These are phyloP conservation scores for Didymella pinodella DNA, from an alignment of 2,329 filamentous ascomycete genomes.

Conservation along the genomic window DNA sequence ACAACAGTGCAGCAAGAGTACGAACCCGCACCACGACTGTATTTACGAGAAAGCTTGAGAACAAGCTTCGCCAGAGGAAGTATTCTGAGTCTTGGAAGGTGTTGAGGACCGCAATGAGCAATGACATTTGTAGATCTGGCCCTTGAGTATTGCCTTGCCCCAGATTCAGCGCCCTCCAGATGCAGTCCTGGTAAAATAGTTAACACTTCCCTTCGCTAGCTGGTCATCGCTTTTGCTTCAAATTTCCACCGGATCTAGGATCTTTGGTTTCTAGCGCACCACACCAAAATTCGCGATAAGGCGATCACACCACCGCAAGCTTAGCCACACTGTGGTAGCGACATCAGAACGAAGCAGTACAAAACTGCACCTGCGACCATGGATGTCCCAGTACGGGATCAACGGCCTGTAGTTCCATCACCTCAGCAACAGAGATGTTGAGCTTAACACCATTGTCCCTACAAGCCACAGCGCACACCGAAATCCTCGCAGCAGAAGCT, in stretches of 20 bases:
- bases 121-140: neutral
- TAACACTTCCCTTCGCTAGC: neutral
- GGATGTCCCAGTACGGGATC: neutral
- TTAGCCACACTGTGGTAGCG: slow-evolving; percentile 1
- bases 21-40: slow-evolving; percentile 28
- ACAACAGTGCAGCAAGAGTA: slow-evolving; percentile 30
- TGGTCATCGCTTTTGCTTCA: neutral
- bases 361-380: neutral
- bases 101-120: slow-evolving; percentile 3
- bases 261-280: neutral
- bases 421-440: neutral
- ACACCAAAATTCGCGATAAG: neutral
- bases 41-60: slow-evolving; percentile 33
- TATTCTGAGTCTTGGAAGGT: slow-evolving; percentile 28
- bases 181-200: neutral
- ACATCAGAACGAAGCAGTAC: neutral
- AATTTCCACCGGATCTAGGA: neutral
- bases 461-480: neutral
- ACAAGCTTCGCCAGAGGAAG: slow-evolving; percentile 32
- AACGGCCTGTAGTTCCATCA: neutral
- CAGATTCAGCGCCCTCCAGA: neutral
- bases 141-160: neutral
- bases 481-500: neutral
- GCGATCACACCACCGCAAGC: slow-evolving; percentile 6
- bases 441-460: neutral